Evolutionary conservation across 2,329 filamentous ascomycete genomes (phyloP), one percentile per base, ranked within the genome.

Genomic region (Mariannaea sp.): DNA sequence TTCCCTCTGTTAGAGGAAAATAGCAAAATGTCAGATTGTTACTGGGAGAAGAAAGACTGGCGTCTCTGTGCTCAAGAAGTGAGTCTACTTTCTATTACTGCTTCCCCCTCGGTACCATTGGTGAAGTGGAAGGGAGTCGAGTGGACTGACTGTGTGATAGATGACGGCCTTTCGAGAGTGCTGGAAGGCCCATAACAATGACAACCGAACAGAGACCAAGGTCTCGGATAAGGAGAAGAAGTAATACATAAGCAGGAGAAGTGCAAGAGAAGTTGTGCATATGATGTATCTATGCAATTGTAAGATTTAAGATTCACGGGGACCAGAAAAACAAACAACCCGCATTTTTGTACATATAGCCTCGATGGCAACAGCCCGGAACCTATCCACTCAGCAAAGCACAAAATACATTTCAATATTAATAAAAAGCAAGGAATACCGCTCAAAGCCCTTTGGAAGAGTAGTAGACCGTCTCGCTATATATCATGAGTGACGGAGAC

Each of bases 31-130:
- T 97, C 92, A 29, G 90, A 97, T 71, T 99, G 94, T 74, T 96
- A 95, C 73, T 96, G 85, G 69, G 91, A 93, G 49, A 96, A 92
- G 80, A 96, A 92, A 71, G 94, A 99, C 71, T 99, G 94, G 93
- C 81, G 94, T 64, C 80, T 82, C 53, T 99, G 94, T 74, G 89
- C 89, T 69, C 80, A 85, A 61, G 93, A 97, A 84, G 93, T 96
- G 72, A 77, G 88, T 76, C 1, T 6, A 7, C 0, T n/a, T 13
- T 0, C 7, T 9, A 17, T n/a, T n/a, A n/a, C n/a, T n/a, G n/a
- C n/a, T n/a, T n/a, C n/a, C n/a, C n/a, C n/a, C n/a, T n/a, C n/a
- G n/a, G n/a, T n/a, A n/a, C n/a, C n/a, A n/a, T n/a, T n/a, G n/a
- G n/a, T n/a, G n/a, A n/a, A n/a, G n/a, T n/a, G n/a, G n/a, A n/a